Evolutionary conservation across 2,329 filamentous ascomycete genomes (phyloP), one percentile per base, ranked within the genome.

Genomic region (Monilinia polystroma): DNA sequence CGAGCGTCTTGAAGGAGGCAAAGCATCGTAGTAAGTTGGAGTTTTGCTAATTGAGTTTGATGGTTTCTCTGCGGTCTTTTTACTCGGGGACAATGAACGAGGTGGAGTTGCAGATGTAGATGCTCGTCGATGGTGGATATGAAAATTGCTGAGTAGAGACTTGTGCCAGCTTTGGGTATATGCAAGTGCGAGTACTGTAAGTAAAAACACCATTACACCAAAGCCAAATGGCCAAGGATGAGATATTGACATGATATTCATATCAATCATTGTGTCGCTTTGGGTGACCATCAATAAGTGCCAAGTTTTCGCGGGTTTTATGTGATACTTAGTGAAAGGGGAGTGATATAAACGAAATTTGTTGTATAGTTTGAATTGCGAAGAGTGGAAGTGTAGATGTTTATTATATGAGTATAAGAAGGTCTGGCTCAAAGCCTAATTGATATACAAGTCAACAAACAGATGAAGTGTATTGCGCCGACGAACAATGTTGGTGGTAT

Each of bases 41-140:
- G 64, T 16, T 38, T 66, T 51, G 47, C 16, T 53, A 12, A 16
- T 20, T 68, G 70, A 55, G 16, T 63, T 35, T 65, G 64, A 45
- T 45, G 49, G n/a, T 32, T 35, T 32, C 47, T 59, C n/a, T 14
- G 53, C 20, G 29, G 14, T 12, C 20, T 68, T 70, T 32, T 70
- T 73, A 52, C 65, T 69, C 8, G 72, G 72, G 20, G 74, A 76
- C 23, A 76, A 65, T 8, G 74, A 75, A 32, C 74, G 72, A 52
- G 74, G 74, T 43, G 75, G 75, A 26, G 75, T 76, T 52, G 72
- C 74, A 12, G 75, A 73, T 35, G 71, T 73, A 51, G 75, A 75
- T 51, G 72, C 68, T 41, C 75, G 72, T 63, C 74, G 71, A 43
- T 70, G 72, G 56, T 68, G 68, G n/a, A 76, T 68, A 52, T 72